Conservation (phyloP, 2,329 filamentous ascomycete genomes). For the Neofusicoccum parvum region DNA sequence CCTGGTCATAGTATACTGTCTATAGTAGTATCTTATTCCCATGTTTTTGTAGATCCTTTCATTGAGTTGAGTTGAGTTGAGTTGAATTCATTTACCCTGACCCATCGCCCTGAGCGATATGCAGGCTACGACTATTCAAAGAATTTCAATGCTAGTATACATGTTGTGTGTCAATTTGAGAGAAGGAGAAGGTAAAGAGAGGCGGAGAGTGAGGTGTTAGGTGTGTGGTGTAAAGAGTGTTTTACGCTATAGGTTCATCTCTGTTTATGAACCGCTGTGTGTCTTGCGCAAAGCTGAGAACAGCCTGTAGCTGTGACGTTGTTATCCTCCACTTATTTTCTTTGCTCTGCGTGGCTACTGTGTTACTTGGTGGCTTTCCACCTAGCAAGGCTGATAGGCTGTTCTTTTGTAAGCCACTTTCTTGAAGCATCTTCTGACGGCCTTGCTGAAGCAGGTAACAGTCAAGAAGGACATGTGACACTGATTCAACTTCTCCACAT, state of each 20-base stretch:
- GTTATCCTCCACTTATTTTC: background rate
- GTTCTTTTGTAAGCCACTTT: too few relatives aligned
- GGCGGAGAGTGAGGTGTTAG: background rate
- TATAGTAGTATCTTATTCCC: too few relatives aligned
- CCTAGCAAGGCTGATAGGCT: too few relatives aligned
- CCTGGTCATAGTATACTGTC: too few relatives aligned
- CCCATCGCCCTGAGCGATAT: background rate
- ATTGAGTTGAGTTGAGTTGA: background rate
- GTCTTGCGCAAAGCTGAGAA: background rate
- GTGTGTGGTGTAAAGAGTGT: background rate
- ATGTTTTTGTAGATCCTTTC: too few relatives aligned
- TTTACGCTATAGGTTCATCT: background rate
- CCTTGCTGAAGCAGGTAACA: too few relatives aligned
- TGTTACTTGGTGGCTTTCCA: too few relatives aligned
- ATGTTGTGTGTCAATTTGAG: background rate
- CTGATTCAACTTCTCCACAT: too few relatives aligned
- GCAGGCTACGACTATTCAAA: slow-evolving; percentile 1
- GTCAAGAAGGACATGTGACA: too few relatives aligned
- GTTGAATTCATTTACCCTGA: slow-evolving; percentile 1
- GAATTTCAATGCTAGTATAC: background rate
- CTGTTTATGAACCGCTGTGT: background rate
- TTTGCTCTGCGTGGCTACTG: too few relatives aligned
- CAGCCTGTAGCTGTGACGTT: background rate
- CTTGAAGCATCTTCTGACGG: too few relatives aligned
- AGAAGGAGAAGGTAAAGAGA: background rate